Base-by-base conservation (phyloP, 108 stramenopile genomes). In the Cyclostephanos invisitatus region DNA sequence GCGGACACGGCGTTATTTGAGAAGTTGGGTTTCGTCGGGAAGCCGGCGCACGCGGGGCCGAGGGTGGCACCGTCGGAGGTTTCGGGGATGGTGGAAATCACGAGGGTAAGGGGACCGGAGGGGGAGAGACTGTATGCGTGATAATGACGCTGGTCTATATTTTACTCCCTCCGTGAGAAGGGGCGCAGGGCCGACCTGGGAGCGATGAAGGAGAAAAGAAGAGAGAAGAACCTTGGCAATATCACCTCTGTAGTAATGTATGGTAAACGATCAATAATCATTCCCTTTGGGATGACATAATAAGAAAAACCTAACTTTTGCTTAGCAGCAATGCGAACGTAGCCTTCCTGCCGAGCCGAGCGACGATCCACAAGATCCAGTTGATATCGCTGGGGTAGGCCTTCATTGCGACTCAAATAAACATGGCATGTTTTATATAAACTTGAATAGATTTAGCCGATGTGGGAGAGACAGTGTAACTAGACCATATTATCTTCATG, bases 41-140 rank as follows among this genome's bases (percentile, higher is more conserved):
- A 96, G 84, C 94, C 94, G 14, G 94, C 94, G 21, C 94, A 96
- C 81, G 85, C 86, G 66, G 94, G 94, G 36, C 94, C 94, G 21
- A 72, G 81, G 36, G 77, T 91, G n/a, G 86, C 91, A 22, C 91
- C 91, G 2, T 64, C 77, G 18, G 92, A 93, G 68, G 67, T 68
- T 3, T 44, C 65, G 17, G 91, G 92, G 9, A 48, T 86, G 66
- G 94, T 95, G 15, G 67, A 75, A 21, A 92, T 94, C 36, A 91
- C 93, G 32, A 78, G 86, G 27, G 86, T 85, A 27, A 63, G 65
- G 28, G 87, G 83, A 37, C 65, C 66, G 44, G 67, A 76, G 70
- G 54, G 80, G 28, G 65, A 70, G 73, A 51, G 79, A 59, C 74
- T 75, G 38, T 73, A 84, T 65, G 67, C 68, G 28, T 74, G 54